These are phyloP conservation scores for Termitomyces sp. DNA, from an alignment of 768 basidiomycete species.

Conservation along the genomic window DNA sequence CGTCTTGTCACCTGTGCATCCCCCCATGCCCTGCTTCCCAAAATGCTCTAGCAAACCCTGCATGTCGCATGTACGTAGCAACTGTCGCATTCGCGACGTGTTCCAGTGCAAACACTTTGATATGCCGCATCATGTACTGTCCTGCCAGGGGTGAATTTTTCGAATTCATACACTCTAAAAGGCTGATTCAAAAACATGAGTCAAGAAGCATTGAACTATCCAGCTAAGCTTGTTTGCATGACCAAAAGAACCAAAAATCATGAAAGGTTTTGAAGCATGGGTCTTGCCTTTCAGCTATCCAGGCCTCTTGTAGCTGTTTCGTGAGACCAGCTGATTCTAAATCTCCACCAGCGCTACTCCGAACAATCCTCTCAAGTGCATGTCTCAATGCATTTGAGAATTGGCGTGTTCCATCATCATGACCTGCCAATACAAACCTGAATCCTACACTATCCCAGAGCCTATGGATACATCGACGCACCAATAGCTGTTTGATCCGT, in stretches of 20 bases:
- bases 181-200: no score
- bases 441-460: background rate
- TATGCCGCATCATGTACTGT: no score
- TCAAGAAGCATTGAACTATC: background rate
- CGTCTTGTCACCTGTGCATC: no score
- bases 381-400: background rate
- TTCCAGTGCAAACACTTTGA: no score
- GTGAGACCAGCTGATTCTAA: background rate
- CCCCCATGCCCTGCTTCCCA: no score
- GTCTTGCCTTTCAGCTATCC: background rate
- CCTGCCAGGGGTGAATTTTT: no score
- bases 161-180: no score
- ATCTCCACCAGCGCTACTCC: background rate
- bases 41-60: no score
- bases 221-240: background rate
- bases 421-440: background rate
- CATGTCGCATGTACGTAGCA: no score
- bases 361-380: background rate
- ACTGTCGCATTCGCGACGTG: no score
- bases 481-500: background rate
- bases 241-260: slow-evolving; percentile 2
- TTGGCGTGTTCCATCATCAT: background rate
- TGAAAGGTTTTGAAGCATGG: background rate
- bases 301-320: background rate
- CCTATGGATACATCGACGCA: background rate